A percentile compares a stretch with the other conserved stretches of the same genome.
Conservation (phyloP, 1,139 yeast genomes). For the Candida sanyaensis region DNA sequence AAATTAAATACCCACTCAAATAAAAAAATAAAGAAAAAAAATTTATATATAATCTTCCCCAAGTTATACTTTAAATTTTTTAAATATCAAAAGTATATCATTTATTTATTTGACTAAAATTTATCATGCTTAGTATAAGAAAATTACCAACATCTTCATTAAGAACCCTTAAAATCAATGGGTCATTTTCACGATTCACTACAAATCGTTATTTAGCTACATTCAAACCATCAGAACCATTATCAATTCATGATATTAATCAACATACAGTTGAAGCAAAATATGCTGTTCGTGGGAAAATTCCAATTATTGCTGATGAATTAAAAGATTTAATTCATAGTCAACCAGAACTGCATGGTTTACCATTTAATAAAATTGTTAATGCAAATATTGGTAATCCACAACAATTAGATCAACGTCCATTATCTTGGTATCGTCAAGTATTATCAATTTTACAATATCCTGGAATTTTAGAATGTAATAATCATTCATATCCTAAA, state of each 20-base stretch:
- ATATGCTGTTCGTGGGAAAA: conserved; percentile 92
- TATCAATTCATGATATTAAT: conserved; percentile 55
- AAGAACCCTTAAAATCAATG: neutral
- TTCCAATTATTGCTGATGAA: conserved; percentile 93
- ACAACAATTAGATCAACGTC: conserved; percentile 91
- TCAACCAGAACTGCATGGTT: conserved; percentile 53
- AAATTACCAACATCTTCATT: neutral
- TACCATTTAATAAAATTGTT: conserved; percentile 78
- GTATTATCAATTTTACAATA: conserved; percentile 84
- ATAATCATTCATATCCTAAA: conserved; percentile 49
- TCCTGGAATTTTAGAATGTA: conserved; percentile 58
- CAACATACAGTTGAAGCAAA: conserved; percentile 78
- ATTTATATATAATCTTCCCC: too few relatives aligned
- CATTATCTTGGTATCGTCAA: conserved; percentile 93
- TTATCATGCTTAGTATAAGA: neutral
- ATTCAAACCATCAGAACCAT: conserved; percentile 25
- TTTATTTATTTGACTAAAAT: too few relatives aligned
- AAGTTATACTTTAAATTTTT: too few relatives aligned
- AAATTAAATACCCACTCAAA: too few relatives aligned
- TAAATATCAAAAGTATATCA: too few relatives aligned
- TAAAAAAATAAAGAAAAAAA: too few relatives aligned
- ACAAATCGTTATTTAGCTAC: conserved; percentile 9
- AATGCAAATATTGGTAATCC: conserved; percentile 97
- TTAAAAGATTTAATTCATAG: conserved; percentile 54
- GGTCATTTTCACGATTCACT: neutral